Conservation (phyloP, 495 filamentous ascomycete genomes). For the Lophiostoma macrostomum region DNA sequence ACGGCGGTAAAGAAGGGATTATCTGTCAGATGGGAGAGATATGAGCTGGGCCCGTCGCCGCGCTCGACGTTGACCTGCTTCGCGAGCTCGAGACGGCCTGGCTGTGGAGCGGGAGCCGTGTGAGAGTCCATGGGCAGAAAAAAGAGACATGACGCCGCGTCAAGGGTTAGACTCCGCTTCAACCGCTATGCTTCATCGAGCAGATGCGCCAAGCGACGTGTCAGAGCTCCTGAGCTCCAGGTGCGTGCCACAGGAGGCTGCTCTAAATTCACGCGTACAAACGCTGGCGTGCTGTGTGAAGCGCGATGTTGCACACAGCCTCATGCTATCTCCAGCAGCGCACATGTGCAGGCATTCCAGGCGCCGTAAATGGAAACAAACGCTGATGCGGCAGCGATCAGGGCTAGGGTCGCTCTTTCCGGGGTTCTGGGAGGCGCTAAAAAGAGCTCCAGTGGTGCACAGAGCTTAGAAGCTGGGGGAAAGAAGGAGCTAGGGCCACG, state of each 20-base stretch:
- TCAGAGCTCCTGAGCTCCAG: neutral
- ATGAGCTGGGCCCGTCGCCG: slow-evolving; percentile 30
- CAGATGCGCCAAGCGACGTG: slow-evolving; percentile 4
- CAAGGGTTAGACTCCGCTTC: neutral
- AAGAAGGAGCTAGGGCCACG: slow-evolving; percentile 7
- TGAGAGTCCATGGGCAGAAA: slow-evolving; percentile 19
- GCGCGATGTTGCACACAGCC: neutral
- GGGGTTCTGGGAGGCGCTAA: no score
- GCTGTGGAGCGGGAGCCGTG: slow-evolving; percentile 10
- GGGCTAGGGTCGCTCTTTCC: no score
- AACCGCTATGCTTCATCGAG: slow-evolving; percentile 6
- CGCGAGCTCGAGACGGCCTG: slow-evolving; percentile 19
- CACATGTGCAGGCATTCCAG: no score
- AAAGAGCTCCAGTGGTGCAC: no score
- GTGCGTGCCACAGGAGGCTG: neutral
- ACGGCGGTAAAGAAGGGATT: slow-evolving; percentile 72
- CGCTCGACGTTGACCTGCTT: slow-evolving; percentile 15
- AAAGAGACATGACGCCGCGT: neutral
- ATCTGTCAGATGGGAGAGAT: slow-evolving; percentile 53
- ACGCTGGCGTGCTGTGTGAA: neutral
- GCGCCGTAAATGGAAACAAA: no score
- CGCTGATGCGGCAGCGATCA: no score
- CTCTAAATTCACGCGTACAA: no score
- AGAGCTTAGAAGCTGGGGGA: no score
- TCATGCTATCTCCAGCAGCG: no score